Base-by-base conservation (phyloP, 2,329 filamentous ascomycete species). In the Aspergillus pseudonomiae region DNA sequence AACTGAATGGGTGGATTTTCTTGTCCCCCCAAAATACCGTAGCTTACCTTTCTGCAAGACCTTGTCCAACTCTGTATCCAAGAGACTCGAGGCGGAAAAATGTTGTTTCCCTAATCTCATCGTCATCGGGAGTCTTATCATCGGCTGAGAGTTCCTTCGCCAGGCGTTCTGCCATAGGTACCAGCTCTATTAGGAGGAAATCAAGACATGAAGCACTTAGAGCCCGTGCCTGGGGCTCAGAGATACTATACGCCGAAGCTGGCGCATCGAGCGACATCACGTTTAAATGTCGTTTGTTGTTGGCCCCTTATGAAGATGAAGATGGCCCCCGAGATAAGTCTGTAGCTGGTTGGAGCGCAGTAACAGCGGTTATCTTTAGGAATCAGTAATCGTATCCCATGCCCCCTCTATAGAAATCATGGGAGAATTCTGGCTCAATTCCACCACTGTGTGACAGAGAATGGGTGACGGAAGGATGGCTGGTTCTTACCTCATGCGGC, bases 101-200 rank as follows among this genome's bases (percentile, higher is more conserved):
- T 19, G 95, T 91, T 10, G 91, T 90, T 74, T 98, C 94, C 60
- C 91, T 83, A 73, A 92, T 86, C 77, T 95, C 92, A 55, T 96
- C 93, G n/a, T 78, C 78, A 60, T 79, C 77, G 60, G 74, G 70
- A 34, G 67, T 67, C 28, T 69, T 72, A 6, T 75, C 74, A 3
- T 73, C 65, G 3, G 65, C 63, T 6, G 71, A 68, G 7, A 93
- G 84, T 73, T 95, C 90, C 73, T 89, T 87, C 26, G 92, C 89
- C 66, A 98, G 85, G 68, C 95, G 89, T 79, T 96, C 93, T 6
- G 94, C 92, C 83, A 98, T 90, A 45, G 95, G 95, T 19, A 99
- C 95, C 61, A 99, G 88, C 82, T 99, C 95, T 76, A 98, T 98
- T 71, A 99, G 87, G 62, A 99, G 87, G 71, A 99, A 91, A 79